Evolutionary conservation across 805 yeast genomes (phyloP), one percentile per base, ranked within the genome.

Genomic region (Suhomyces tanzawaensis): DNA sequence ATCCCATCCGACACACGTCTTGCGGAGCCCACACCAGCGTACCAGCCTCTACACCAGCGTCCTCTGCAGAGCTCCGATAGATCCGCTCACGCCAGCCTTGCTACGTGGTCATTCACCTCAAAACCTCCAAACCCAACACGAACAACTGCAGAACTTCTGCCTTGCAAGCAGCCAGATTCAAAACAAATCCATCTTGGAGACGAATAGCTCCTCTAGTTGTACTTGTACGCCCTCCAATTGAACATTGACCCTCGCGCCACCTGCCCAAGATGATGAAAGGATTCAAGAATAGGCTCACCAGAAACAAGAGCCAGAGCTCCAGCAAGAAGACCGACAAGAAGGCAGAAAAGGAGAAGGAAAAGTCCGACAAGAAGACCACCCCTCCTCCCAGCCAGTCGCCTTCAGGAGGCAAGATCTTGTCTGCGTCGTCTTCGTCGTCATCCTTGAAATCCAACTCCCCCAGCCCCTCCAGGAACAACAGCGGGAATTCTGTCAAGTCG

Each of bases 251-350:
- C 17, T 17, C 23, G 19, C 25, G n/a, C 23, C 34, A 26, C 23
- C 12, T 36, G 37, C 45, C 45, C 60, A 77, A 70, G 52, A 81
- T 81, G 87, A 81, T 81, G 85, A 81, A 79, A 64, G 85, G 85
- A 19, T 80, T 81, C 60, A 81, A 79, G 54, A 84, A 81, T 54
- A 59, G 72, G 45, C 72, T 69, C 50, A 62, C 72, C 14, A 59
- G 73, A 32, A 66, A 64, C 51, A 62, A 70, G 59, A 49, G 51
- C 57, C 57, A 55, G 57, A 34, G 57, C 47, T 37, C 52, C 18
- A 52, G 48, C 33, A 64, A 64, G 29, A 62, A 61, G 45, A 52
- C 55, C 1, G 67, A 71, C 47, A 68, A 66, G 48, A 62, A 62
- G 25, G 54, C 55, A 37, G 57, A 55, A 22, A 67, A 64, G 39